Evolutionary conservation across 2,329 filamentous ascomycete genomes (phyloP).

Genomic region (Rhinocladiella similis): DNA sequence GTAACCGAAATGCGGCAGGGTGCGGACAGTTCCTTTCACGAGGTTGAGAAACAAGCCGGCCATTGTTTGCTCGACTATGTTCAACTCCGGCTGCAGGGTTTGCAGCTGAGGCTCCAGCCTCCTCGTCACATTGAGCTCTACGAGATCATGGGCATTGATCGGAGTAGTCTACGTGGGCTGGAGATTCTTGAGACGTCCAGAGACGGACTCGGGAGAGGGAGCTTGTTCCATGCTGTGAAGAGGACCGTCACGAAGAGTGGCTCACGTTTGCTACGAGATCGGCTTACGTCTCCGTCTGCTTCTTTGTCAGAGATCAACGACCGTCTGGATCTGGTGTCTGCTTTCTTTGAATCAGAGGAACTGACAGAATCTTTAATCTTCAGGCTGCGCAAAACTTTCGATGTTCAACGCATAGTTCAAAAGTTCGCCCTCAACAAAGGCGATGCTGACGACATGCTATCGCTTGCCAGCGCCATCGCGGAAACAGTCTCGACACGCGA

Average conservation of each 20-base stretch:
- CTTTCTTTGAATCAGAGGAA: slow-evolving; percentile 66
- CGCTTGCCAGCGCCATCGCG: slow-evolving; percentile 82
- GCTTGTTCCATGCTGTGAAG: slow-evolving; percentile 83
- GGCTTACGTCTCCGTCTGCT: slow-evolving; percentile 88
- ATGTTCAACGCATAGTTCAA: slow-evolving; percentile 86
- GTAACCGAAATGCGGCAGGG: slow-evolving; percentile 67
- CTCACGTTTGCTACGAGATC: slow-evolving; percentile 76
- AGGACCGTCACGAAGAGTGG: slow-evolving; percentile 91
- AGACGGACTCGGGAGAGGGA: slow-evolving; percentile 77
- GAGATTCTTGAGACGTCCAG: slow-evolving; percentile 86
- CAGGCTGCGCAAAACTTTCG: slow-evolving; percentile 73
- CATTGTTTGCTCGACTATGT: slow-evolving; percentile 84
- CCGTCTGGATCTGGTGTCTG: slow-evolving; percentile 77
- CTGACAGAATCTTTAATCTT: slow-evolving; percentile 69
- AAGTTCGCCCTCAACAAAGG: slow-evolving; percentile 91
- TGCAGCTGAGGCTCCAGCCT: slow-evolving; percentile 78
- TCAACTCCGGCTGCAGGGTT: slow-evolving; percentile 71
- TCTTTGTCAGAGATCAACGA: slow-evolving; percentile 74
- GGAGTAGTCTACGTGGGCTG: slow-evolving; percentile 82
- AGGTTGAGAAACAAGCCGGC: slow-evolving; percentile 72
- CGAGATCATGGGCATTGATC: slow-evolving; percentile 87
- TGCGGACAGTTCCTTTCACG: slow-evolving; percentile 59
- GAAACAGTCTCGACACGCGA: slow-evolving; percentile 57
- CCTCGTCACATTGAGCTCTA: slow-evolving; percentile 72
- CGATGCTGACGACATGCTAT: slow-evolving; percentile 87